Evolutionary conservation across 768 basidiomycete genomes (phyloP).

Genomic region (Panellus pusillus): DNA sequence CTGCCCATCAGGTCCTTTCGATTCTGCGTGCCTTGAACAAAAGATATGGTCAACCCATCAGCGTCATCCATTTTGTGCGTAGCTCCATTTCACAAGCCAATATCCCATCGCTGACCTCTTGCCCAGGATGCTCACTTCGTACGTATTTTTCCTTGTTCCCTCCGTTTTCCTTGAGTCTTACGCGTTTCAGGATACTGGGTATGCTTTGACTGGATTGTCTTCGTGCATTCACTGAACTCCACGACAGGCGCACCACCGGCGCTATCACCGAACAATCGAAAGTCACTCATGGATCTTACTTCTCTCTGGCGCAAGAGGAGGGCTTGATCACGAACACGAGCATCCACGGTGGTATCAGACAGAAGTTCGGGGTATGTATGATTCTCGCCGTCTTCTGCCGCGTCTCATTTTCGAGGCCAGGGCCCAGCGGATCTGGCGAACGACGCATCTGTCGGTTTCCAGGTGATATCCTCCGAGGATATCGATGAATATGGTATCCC

Average conservation of each 20-base stretch:
- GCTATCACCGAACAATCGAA: slow-evolving; percentile 60
- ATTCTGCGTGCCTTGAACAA: slow-evolving; percentile 79
- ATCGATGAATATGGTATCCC: slow-evolving; percentile 77
- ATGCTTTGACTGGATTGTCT: slow-evolving; percentile 18
- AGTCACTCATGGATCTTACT: slow-evolving; percentile 86
- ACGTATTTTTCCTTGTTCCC: slow-evolving; percentile 41
- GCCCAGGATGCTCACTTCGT: slow-evolving; percentile 54
- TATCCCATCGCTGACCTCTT: too few species aligned
- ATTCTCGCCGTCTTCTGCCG: slow-evolving; percentile 29
- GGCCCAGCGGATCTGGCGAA: slow-evolving; percentile 62
- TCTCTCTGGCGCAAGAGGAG: slow-evolving; percentile 75
- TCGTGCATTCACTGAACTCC: slow-evolving; percentile 23
- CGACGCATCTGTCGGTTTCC: slow-evolving; percentile 74
- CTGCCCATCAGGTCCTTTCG: slow-evolving; percentile 56
- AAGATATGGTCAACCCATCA: slow-evolving; percentile 74
- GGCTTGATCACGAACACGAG: slow-evolving; percentile 75
- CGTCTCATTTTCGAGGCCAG: slow-evolving; percentile 37
- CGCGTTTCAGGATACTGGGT: slow-evolving; percentile 46
- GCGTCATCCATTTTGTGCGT: slow-evolving; percentile 69
- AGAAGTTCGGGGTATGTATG: slow-evolving; percentile 53
- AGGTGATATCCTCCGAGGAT: slow-evolving; percentile 77
- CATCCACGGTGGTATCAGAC: slow-evolving; percentile 85
- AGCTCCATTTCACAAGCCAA: too few species aligned
- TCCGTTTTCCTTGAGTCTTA: slow-evolving; percentile 19
- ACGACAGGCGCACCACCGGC: slow-evolving; percentile 53